Evolutionary conservation across 371 early-diverging fungal genomes (phyloP), one percentile per base, ranked within the genome.

Genomic region (Encephalitozoon cuniculi): DNA sequence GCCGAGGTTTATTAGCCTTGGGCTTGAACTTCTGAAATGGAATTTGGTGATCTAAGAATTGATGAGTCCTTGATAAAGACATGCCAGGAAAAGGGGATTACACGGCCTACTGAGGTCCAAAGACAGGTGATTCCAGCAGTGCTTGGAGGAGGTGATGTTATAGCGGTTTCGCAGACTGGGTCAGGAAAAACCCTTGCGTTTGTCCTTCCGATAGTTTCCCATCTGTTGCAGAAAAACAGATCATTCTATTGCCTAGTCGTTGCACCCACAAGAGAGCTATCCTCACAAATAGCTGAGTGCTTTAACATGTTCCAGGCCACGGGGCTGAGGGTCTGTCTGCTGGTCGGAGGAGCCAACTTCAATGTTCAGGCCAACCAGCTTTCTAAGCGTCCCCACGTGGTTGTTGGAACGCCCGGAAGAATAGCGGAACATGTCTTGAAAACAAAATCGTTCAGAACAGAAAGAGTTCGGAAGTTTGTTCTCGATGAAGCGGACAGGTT

Each of bases 401-500:
- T 97, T 71, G 90, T 96, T 8, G 97, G 94, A 8, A 96, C 98
- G 2, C 97, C 97, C 0, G 97, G 97, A 39, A 91, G 99, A 77
- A 86, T 96, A 54, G 91, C 91, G 91, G 94, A 95, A 84, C 88
- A 95, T 85, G 87, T 92, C n/a, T 87, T 89, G 1, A 88, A 89
- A 85, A 93, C 92, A 89, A 90, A 90, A 54, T 34, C 26, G 2
- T 79, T 93, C 68, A 91, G 90, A 77, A 77, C 94, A 55, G 87
- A 88, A 71, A 89, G 30, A 88, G 89, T 96, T 41, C 91, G 76
- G 39, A 94, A 92, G 77, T 87, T 97, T 74, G 95, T 96, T 0
- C 92, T 96, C 87, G 97, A 97, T 84, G 98, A 97, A 84, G 95
- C 95, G 4, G 97, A 94, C 88, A 89, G 94, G 77, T 92, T 96